Evolutionary conservation across 306 rosid genomes (phyloP), one percentile per base, ranked within the genome.

Genomic region (Alnus rubra): DNA sequence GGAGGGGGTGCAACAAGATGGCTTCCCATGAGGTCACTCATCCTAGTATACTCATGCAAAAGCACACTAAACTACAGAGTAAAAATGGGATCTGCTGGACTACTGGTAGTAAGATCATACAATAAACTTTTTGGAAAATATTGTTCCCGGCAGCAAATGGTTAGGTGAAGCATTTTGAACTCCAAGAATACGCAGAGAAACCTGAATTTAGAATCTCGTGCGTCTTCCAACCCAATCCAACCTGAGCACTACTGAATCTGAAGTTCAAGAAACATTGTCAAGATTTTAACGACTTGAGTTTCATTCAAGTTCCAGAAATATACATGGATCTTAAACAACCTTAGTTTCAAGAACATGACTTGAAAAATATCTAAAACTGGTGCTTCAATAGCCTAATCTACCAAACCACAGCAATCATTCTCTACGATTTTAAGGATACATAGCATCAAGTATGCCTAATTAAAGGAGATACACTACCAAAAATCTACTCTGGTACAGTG

Each of bases 121-220:
- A 11, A 48, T 64, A 64, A 64, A 14, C 2, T 5, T 64, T 64
- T 48, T 64, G 70, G 6, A 64, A 16, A 62, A 16, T 15, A 15
- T 5, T 39, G n/a, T 16, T 35, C 70, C n/a, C n/a, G 3, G 70
- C 19, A 14, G 70, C 37, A 33, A 64, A 15, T 14, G 19, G 47
- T 64, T 1, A 64, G 69, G 69, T 31, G 69, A 23, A 63, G 69
- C 47, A 63, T n/a, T 63, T 59, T 59, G 67, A 30, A 59, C 11
- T 16, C 16, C 67, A 10, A 59, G 11, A 59, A 59, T 23, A 28
- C 7, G 10, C 67, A 30, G 6, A 64, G 12, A 39, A 18, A 19
- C 31, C 49, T 10, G 44, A 31, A 62, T 42, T 49, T 39, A 42
- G 39, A 8, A 67, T 47, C 51, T 67, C 15, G 9, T 18, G 50